Conservation (phyloP, 495 filamentous ascomycete genomes). For the Poronia punctata region DNA sequence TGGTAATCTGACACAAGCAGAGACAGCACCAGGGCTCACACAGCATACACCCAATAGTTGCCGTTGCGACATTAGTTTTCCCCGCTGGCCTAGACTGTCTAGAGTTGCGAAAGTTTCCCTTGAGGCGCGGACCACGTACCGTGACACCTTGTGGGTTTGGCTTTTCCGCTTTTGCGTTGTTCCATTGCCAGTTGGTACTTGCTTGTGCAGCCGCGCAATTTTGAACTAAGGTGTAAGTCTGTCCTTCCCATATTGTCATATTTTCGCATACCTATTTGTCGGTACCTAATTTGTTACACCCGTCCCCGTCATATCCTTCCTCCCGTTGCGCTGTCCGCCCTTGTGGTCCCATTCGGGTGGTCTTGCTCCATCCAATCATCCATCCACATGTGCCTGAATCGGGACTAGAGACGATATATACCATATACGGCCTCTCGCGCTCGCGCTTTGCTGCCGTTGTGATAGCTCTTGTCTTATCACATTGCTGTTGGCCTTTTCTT, state of each 20-base stretch:
- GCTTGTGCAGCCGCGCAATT: too few species aligned
- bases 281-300: conserved; percentile 4
- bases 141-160: background rate
- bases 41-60: background rate
- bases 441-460: conserved; percentile 3
- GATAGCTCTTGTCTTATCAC: background rate
- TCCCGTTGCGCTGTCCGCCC: background rate
- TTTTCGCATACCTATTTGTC: background rate
- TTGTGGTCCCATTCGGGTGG: background rate
- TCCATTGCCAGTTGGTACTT: too few species aligned
- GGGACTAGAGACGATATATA: background rate
- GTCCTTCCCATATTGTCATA: background rate
- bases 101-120: background rate
- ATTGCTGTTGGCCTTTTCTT: background rate
- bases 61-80: too few species aligned
- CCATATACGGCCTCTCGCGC: conserved; percentile 2
- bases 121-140: background rate
- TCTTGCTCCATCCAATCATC: conserved; percentile 2
- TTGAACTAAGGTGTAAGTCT: too few species aligned
- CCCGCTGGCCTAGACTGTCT: too few species aligned
- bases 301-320: background rate
- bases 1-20: background rate
- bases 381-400: conserved; percentile 5
- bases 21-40: background rate
- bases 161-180: too few species aligned